Percentiles rank a stretch among this genome's conserved stretches.
Evolutionary conservation across 352 stramenopile genomes (phyloP).

Genomic region (Pythium scleroteichum): DNA sequence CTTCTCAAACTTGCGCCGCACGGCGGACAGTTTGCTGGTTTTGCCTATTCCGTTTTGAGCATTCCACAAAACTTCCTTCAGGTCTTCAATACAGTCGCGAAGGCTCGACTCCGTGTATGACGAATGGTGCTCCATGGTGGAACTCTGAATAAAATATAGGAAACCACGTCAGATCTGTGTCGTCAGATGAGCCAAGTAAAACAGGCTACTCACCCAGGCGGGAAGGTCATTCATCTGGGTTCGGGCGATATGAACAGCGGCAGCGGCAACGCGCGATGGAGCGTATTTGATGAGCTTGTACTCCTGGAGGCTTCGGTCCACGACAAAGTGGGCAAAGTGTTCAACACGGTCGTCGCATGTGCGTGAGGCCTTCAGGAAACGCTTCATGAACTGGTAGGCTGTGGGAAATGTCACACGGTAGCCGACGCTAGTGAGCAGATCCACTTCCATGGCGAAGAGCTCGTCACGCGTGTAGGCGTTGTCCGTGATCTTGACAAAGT

Average conservation of each 20-base stretch:
- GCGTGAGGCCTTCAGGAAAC: constrained; percentile 83
- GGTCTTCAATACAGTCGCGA: constrained; percentile 59
- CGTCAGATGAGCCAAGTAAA: constrained; percentile 19
- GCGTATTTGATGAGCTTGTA: constrained; percentile 98
- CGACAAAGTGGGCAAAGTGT: constrained; percentile 96
- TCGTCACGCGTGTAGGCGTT: constrained; percentile 91
- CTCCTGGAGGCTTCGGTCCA: constrained; percentile 98
- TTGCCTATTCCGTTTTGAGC: constrained; percentile 65
- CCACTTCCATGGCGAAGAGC: constrained; percentile 82
- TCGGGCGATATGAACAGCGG: constrained; percentile 96
- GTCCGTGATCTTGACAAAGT: constrained; percentile 98
- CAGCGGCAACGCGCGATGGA: constrained; percentile 96
- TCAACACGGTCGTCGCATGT: constrained; percentile 74
- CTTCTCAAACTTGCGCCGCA: constrained; percentile 86
- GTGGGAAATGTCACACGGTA: constrained; percentile 86
- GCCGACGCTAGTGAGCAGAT: constrained; percentile 66
- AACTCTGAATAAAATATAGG: constrained; percentile 35
- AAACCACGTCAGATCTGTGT: no score
- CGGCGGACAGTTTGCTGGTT: constrained; percentile 76
- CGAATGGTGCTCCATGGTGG: constrained; percentile 74
- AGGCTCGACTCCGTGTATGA: constrained; percentile 71
- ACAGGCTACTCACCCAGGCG: constrained; percentile 58
- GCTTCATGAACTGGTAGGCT: constrained; percentile 84
- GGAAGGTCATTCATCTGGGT: constrained; percentile 76
- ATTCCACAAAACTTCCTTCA: constrained; percentile 85